Evolutionary conservation across 495 filamentous ascomycete genomes (phyloP).

Genomic region (Penicillium nucicola): DNA sequence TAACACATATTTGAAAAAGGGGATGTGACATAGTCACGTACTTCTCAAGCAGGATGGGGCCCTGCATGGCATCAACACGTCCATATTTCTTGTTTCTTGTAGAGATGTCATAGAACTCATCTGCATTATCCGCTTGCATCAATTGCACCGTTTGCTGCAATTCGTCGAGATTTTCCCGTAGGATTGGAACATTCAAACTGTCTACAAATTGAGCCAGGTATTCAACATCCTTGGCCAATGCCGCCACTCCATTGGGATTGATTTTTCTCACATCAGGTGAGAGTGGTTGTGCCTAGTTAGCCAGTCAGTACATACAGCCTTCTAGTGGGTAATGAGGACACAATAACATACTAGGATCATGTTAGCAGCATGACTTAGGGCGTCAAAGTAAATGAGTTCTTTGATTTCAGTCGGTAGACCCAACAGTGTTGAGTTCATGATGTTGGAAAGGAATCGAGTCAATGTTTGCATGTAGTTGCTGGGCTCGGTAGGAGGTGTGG

Average conservation of each 20-base stretch:
- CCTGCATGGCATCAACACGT: conserved; percentile 84
- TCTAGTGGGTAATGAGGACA: not conserved
- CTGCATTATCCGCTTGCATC: conserved; percentile 82
- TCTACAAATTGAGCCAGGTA: conserved; percentile 84
- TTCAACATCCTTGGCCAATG: conserved; percentile 76
- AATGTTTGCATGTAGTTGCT: conserved; percentile 93
- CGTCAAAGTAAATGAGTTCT: conserved; percentile 96
- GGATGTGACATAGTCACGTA: conserved; percentile 29
- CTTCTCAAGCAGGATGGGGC: conserved; percentile 86
- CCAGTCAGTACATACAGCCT: conserved; percentile 10
- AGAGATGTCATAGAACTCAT: conserved; percentile 90
- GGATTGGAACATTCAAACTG: conserved; percentile 72
- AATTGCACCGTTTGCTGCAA: conserved; percentile 85
- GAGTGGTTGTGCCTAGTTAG: conserved; percentile 69
- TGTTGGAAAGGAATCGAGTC: conserved; percentile 89
- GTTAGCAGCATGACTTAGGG: conserved; percentile 82
- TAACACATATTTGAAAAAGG: conserved; percentile 25
- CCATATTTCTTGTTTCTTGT: conserved; percentile 89
- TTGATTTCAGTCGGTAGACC: conserved; percentile 93
- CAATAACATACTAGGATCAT: conserved; percentile 67
- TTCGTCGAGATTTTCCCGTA: conserved; percentile 85
- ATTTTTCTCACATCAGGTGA: conserved; percentile 77
- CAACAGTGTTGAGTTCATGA: conserved; percentile 90
- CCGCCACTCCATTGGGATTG: conserved; percentile 77
- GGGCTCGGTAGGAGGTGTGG: conserved; percentile 60